Percentiles rank a stretch among this genome's conserved stretches.
phyloP scores from a whole-genome alignment of 192 early-diverging fungal genomes.

The Coemansia sp. region DNA sequence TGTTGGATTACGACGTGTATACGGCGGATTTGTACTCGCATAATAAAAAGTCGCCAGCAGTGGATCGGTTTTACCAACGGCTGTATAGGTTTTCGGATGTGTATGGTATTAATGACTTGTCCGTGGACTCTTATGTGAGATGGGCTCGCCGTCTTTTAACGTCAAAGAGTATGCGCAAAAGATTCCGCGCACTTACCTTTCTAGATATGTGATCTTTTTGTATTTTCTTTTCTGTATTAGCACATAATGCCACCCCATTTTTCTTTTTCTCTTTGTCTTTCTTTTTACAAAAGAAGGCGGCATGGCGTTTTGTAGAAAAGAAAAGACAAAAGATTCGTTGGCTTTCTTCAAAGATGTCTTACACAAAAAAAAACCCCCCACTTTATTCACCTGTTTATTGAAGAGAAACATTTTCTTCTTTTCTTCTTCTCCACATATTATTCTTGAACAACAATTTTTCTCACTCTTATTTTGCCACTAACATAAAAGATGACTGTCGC shows the following conservation, averaged over 20 bases:
- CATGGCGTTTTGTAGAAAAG: not conserved
- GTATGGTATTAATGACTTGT: slow-evolving; percentile 36
- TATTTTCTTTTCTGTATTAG: slow-evolving; percentile 9
- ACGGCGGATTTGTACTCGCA: slow-evolving; percentile 41
- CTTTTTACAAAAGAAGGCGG: not conserved
- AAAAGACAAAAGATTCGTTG: not conserved
- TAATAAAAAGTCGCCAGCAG: slow-evolving; percentile 11
- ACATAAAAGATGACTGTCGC: not conserved
- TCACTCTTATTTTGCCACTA: slow-evolving; percentile 5
- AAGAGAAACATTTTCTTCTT: not conserved
- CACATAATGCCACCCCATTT: not conserved
- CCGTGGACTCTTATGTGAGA: slow-evolving; percentile 38
- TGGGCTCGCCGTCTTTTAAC: slow-evolving; percentile 42
- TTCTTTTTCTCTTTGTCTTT: not conserved
- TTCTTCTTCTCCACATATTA: not conserved
- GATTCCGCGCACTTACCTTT: slow-evolving; percentile 40
- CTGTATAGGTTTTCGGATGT: slow-evolving; percentile 40
- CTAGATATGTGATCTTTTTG: slow-evolving; percentile 14
- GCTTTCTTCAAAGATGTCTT: not conserved
- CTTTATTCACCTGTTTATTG: too few relatives aligned
- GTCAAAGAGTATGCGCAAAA: slow-evolving; percentile 34
- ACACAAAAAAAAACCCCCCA: too few relatives aligned
- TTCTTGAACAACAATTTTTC: not conserved
- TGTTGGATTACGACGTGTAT: slow-evolving; percentile 56
- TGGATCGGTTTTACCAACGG: slow-evolving; percentile 16